Evolutionary conservation across 805 yeast species (phyloP).

Genomic region (Hanseniaspora pseudoguilliermondii): DNA sequence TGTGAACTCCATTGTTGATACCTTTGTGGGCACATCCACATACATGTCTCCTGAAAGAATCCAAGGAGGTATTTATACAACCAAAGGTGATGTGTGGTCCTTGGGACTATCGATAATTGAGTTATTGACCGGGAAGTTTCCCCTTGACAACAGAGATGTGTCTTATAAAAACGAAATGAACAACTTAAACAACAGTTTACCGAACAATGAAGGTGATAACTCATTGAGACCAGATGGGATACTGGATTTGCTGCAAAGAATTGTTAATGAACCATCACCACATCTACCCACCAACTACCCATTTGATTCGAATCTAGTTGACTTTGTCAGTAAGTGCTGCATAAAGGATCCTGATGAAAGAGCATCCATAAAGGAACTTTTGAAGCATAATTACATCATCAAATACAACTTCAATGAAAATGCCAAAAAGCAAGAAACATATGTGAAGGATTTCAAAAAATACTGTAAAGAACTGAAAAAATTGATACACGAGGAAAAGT

Average conservation of each 20-base stretch:
- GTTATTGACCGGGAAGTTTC: slow-evolving; percentile 71
- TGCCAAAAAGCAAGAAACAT: slow-evolving; percentile 16
- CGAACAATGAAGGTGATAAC: slow-evolving; percentile 31
- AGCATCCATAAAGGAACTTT: slow-evolving; percentile 59
- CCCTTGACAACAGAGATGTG: slow-evolving; percentile 31
- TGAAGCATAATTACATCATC: slow-evolving; percentile 29
- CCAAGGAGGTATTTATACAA: slow-evolving; percentile 84
- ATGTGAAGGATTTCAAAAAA: slow-evolving; percentile 27
- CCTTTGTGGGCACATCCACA: slow-evolving; percentile 95
- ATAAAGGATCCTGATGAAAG: slow-evolving; percentile 56
- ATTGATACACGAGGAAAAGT: slow-evolving; percentile 24
- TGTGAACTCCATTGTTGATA: slow-evolving; percentile 88
- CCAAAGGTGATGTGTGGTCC: slow-evolving; percentile 97
- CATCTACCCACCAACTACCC: slow-evolving; percentile 33
- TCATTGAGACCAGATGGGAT: slow-evolving; percentile 68
- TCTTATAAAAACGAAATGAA: background rate
- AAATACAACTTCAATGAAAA: slow-evolving; percentile 27
- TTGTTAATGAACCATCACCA: slow-evolving; percentile 89
- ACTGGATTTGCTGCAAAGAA: slow-evolving; percentile 76
- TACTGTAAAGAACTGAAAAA: slow-evolving; percentile 31
- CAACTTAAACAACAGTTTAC: background rate
- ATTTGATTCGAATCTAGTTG: slow-evolving; percentile 23
- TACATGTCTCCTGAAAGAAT: slow-evolving; percentile 97
- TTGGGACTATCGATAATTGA: slow-evolving; percentile 83
- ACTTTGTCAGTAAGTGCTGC: slow-evolving; percentile 63